Base-by-base conservation (phyloP, 116 monocot species). In the Dioscorea cayenensis region DNA sequence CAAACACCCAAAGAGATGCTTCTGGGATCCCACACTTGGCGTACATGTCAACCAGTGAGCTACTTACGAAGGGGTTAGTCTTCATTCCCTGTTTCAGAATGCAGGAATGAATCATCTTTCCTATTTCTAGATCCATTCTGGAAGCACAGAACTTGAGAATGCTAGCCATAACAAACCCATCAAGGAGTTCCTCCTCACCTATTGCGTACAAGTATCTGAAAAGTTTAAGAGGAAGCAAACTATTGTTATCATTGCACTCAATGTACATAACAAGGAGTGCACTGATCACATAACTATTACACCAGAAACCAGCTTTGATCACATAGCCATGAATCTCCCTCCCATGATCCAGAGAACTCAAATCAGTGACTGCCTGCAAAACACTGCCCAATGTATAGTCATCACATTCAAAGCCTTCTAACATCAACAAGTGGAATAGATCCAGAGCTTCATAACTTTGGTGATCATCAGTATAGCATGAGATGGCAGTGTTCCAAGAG, bases 1-100 rank as follows among this genome's bases (percentile, higher is more conserved):
- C 67, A 50, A 84, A 84, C 22, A 77, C 66, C 18, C 13, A 14
- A 49, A 58, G 55, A 51, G 74, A 74, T 58, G 69, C 25, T 16
- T 71, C 59, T 3, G 77, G 25, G 32, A 38, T 37, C 32, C 70
- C 67, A 49, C 77, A 84, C 55, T 80, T 84, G 36, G 80, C 72
- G 68, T 84, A 84, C 80, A 84, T 75, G n/a, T 84, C 81, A 51
- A 84, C 74, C 68, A 81, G 71, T 10, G 84, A 80, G 68, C 72
- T 84, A 14, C 43, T 67, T 28, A 80, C 66, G 67, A 66, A 74
- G 17, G 59, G 36, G 64, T 84, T 74, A 2, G n/a, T 59, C 37
- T 63, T 59, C 74, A 84, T 77, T n/a, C 71, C 71, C 48, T 64
- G 70, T 38, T 84, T 84, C 49, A 77, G 12, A 20, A 81, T 36